A percentile compares a stretch with the other conserved stretches of the same genome.
These are phyloP conservation scores for Puccinia hordei DNA, from an alignment of 1,284 basidiomycete species.

Conservation along the genomic window DNA sequence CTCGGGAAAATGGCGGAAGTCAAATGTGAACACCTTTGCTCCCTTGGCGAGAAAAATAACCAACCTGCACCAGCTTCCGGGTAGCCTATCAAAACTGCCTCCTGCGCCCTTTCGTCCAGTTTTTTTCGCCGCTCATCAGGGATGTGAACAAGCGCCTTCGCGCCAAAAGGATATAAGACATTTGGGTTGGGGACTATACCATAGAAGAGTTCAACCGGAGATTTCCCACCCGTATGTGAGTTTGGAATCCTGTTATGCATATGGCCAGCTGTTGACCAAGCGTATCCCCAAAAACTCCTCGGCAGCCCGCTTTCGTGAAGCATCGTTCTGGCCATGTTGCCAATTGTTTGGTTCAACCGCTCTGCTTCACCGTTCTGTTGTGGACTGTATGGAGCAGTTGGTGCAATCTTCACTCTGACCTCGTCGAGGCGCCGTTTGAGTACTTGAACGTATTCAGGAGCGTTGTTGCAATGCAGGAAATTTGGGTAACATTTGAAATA, in stretches of 20 bases:
- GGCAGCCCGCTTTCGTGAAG: no score
- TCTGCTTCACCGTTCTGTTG: slow-evolving; percentile 29
- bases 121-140: background rate
- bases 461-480: background rate
- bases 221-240: background rate
- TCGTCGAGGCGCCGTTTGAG: background rate
- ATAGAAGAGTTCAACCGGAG: background rate
- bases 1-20: background rate
- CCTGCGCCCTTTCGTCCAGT: background rate
- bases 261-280: background rate
- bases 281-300: background rate
- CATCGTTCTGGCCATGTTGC: no score
- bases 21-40: background rate
- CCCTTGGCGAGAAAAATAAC: background rate
- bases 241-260: slow-evolving; percentile 1
- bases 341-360: background rate
- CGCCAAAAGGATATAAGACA: slow-evolving; percentile 10
- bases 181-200: background rate
- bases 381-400: background rate
- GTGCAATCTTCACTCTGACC: background rate
- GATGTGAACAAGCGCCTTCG: no score
- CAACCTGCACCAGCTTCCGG: background rate
- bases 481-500: background rate
- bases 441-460: background rate
- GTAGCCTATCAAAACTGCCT: background rate